Evolutionary conservation across 331 rosid genomes (phyloP).

Genomic region (Telfairia occidentalis): DNA sequence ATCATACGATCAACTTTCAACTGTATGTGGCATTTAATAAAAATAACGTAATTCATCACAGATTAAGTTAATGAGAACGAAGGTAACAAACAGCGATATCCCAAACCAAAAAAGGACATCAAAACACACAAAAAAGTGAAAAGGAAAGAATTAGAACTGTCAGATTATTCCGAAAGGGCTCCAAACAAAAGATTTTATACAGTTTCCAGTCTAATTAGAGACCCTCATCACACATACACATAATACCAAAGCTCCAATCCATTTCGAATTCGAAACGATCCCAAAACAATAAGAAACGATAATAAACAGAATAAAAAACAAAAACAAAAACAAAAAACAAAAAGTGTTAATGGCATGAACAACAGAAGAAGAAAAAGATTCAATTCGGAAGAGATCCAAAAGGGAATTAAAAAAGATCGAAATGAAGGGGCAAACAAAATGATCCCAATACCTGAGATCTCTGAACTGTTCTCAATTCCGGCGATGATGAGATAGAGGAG

Average conservation of each 20-base stretch:
- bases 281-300: background rate
- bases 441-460: slow-evolving; percentile 44
- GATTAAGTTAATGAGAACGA: background rate
- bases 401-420: slow-evolving; percentile 11
- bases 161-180: background rate
- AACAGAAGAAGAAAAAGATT: background rate
- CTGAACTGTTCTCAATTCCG: slow-evolving; percentile 11
- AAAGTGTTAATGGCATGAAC: background rate
- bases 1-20: background rate
- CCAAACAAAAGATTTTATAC: too few relatives aligned
- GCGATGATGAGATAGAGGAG: slow-evolving; percentile 24
- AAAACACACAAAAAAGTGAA: background rate
- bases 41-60: background rate
- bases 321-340: background rate
- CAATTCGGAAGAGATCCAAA: slow-evolving; percentile 14
- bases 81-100: background rate
- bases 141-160: background rate
- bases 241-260: background rate
- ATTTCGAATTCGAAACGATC: background rate
- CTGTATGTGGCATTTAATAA: background rate
- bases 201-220: too few relatives aligned
- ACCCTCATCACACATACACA: background rate
- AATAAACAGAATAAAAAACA: background rate
- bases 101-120: background rate
- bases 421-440: slow-evolving; percentile 2